Percentiles rank a stretch among this genome's conserved stretches.
These are phyloP conservation scores for Puccinia brachypodii DNA, from an alignment of 1,284 basidiomycete species.

Conservation along the genomic window DNA sequence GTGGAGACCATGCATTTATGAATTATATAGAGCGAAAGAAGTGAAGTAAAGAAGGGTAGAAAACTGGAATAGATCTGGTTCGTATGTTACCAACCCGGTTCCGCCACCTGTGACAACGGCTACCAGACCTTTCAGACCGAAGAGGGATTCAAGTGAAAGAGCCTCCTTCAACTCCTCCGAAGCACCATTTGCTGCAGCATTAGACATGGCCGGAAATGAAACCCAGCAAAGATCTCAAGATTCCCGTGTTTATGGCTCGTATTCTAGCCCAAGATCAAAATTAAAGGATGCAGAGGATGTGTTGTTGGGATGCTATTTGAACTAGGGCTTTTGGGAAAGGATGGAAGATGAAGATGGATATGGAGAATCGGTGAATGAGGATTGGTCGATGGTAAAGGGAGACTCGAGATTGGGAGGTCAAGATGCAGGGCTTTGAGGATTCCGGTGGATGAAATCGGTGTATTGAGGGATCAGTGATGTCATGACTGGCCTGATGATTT, in stretches of 20 bases:
- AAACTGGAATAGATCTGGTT: neutral
- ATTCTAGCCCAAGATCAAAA: neutral
- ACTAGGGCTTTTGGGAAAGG: neutral
- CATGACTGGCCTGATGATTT: no score
- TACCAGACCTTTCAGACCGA: slow-evolving; percentile 26
- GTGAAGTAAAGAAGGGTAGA: neutral
- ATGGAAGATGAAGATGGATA: neutral
- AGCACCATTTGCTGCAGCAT: slow-evolving; percentile 24
- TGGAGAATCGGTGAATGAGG: no score
- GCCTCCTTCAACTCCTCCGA: slow-evolving; percentile 39
- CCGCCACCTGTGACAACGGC: slow-evolving; percentile 48
- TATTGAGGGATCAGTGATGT: no score
- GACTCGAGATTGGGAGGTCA: no score
- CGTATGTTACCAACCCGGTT: slow-evolving; percentile 32
- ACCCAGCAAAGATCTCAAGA: neutral
- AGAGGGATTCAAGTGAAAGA: slow-evolving; percentile 45
- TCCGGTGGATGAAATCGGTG: no score
- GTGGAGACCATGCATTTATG: neutral
- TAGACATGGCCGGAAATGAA: slow-evolving; percentile 21
- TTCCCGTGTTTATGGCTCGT: neutral
- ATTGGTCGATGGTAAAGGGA: no score
- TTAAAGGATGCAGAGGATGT: no score
- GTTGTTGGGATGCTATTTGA: no score
- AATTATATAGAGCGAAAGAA: neutral
- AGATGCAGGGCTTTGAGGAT: no score